phyloP scores from a whole-genome alignment of 176 grass and related monocot species.

The Oryza longistaminata region DNA sequence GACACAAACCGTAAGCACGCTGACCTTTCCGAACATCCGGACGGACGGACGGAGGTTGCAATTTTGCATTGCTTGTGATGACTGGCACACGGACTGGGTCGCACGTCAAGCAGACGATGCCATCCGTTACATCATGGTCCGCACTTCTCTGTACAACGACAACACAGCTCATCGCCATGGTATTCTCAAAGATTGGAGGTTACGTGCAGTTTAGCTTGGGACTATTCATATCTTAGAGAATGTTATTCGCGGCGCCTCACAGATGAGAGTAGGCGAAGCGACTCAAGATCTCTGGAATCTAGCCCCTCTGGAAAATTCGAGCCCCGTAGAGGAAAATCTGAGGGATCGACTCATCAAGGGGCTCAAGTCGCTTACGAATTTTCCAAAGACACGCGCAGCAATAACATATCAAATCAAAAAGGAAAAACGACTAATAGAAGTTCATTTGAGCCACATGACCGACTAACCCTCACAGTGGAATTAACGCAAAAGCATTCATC shows the following conservation, averaged over 20 bases:
- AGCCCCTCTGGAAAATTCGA: slow-evolving; percentile 72
- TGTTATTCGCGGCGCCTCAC: slow-evolving; percentile 84
- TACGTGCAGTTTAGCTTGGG: too few species aligned
- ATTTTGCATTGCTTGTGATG: slow-evolving; percentile 23
- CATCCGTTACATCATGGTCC: slow-evolving; percentile 26
- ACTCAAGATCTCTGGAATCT: slow-evolving; percentile 87
- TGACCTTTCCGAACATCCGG: background rate
- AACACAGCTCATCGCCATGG: background rate
- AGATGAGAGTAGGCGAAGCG: slow-evolving; percentile 50
- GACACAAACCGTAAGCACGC: slow-evolving; percentile 32
- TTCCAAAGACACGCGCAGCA: too few species aligned
- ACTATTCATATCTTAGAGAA: slow-evolving; percentile 84
- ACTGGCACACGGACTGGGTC: slow-evolving; percentile 35
- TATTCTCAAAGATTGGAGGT: background rate
- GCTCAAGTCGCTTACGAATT: background rate
- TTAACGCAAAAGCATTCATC: too few species aligned
- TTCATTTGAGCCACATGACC: too few species aligned
- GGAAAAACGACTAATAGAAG: too few species aligned
- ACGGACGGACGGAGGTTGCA: background rate
- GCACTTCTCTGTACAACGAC: slow-evolving; percentile 6
- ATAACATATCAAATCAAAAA: too few species aligned
- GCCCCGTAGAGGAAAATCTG: slow-evolving; percentile 32
- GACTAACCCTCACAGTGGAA: too few species aligned
- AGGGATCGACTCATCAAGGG: slow-evolving; percentile 80
- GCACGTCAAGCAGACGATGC: slow-evolving; percentile 29